Evolutionary conservation across 2,329 filamentous ascomycete species (phyloP).

Genomic region (Aotearoamyces nothofagi): DNA sequence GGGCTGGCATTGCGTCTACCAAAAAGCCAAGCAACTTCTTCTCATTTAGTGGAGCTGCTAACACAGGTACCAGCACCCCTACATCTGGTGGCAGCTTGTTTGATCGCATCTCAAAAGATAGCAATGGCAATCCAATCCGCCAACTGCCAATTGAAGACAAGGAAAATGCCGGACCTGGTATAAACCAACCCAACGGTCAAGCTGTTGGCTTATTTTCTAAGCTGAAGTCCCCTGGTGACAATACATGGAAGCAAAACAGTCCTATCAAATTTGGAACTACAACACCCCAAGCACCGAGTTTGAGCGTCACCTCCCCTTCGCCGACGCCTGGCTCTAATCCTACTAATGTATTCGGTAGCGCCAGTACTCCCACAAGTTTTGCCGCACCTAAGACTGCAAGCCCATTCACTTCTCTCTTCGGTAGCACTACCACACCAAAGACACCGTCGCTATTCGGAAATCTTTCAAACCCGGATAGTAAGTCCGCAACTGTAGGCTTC

Average conservation of each 20-base stretch:
- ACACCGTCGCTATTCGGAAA: slow-evolving; percentile 3
- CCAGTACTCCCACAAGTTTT: slow-evolving; percentile 8
- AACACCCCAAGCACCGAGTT: slow-evolving; percentile 3
- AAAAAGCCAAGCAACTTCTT: slow-evolving; percentile 10
- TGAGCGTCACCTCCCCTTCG: slow-evolving; percentile 6
- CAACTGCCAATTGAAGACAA: slow-evolving; percentile 17
- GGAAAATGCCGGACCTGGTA: slow-evolving; percentile 12
- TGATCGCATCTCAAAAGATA: slow-evolving; percentile 35
- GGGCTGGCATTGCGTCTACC: slow-evolving; percentile 12
- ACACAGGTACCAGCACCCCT: slow-evolving; percentile 20
- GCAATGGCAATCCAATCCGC: slow-evolving; percentile 33
- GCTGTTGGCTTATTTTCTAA: slow-evolving; percentile 18
- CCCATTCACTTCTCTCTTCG: slow-evolving; percentile 8
- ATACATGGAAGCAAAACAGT: slow-evolving; percentile 32
- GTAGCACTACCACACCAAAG: slow-evolving; percentile 5
- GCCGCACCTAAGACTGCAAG: slow-evolving; percentile 6
- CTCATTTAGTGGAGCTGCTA: slow-evolving; percentile 4
- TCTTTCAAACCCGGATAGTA: background rate
- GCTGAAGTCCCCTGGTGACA: slow-evolving; percentile 18
- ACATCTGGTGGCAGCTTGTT: slow-evolving; percentile 36
- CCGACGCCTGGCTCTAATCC: slow-evolving; percentile 8
- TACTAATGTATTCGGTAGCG: slow-evolving; percentile 17
- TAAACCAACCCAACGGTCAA: slow-evolving; percentile 16
- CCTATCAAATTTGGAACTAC: slow-evolving; percentile 38
- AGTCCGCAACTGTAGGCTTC: slow-evolving; percentile 9